These are phyloP conservation scores for Flueggea neowawraea DNA, from an alignment of 441 rosid genomes.

Conservation along the genomic window DNA sequence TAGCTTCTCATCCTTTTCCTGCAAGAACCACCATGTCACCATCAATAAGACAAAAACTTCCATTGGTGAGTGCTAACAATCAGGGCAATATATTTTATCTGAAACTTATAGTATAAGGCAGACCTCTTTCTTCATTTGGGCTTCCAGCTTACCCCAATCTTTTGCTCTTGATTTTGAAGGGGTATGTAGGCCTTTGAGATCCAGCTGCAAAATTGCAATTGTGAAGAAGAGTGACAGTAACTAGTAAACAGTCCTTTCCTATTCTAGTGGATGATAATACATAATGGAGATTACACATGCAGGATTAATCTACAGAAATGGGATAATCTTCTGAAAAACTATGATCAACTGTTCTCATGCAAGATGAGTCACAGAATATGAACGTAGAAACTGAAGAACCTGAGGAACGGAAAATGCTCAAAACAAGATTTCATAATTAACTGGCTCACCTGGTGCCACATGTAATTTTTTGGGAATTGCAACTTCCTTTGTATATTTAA, in stretches of 20 bases:
- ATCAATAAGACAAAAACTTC: neutral
- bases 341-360: neutral
- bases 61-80: neutral
- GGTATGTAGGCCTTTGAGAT: conserved; percentile 53
- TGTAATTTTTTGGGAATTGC: conserved; percentile 4
- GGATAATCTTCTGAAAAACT: too few species aligned
- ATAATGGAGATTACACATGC: too few species aligned
- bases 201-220: conserved; percentile 4
- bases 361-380: neutral
- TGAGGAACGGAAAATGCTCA: neutral
- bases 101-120: neutral
- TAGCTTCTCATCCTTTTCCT: conserved; percentile 90
- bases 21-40: conserved; percentile 11
- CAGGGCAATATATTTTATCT: neutral
- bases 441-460: conserved; percentile 10
- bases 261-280: too few species aligned
- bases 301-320: too few species aligned
- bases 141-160: conserved; percentile 91
- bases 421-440: neutral
- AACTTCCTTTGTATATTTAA: conserved; percentile 41
- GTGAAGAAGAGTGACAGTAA: too few species aligned
- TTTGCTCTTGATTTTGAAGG: conserved; percentile 60
- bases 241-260: too few species aligned
- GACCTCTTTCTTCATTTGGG: conserved; percentile 71
- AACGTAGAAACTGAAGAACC: neutral